Evolutionary conservation across 2,329 filamentous ascomycete genomes (phyloP).

Genomic region (Diaporthe aspalathi): DNA sequence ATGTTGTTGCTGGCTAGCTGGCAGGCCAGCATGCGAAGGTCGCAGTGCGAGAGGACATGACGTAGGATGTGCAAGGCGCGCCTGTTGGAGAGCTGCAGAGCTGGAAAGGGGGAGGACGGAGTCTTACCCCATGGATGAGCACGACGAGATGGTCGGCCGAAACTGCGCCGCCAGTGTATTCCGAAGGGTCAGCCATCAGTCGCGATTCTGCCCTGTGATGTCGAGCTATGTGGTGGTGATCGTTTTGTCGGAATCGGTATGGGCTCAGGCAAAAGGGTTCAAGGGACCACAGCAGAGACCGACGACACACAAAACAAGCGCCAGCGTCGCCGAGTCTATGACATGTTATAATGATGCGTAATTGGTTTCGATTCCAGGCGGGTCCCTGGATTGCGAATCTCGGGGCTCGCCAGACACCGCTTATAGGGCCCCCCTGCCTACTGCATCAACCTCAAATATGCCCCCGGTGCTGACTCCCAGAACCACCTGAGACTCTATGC

Average conservation of each 20-base stretch:
- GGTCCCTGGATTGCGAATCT: constrained; percentile 21
- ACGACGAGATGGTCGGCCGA: constrained; percentile 79
- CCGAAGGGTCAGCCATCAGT: constrained; percentile 49
- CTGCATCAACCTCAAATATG: neutral
- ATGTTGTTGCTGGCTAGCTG: neutral
- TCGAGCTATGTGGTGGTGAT: neutral
- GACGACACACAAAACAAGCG: constrained; percentile 45
- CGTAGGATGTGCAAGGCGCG: constrained; percentile 32
- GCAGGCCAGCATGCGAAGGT: neutral
- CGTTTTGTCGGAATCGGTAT: constrained; percentile 28
- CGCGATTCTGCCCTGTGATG: constrained; percentile 32
- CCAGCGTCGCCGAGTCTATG: constrained; percentile 39
- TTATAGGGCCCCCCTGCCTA: constrained; percentile 12
- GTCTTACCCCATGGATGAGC: constrained; percentile 78
- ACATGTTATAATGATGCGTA: constrained; percentile 27
- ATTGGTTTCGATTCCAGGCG: constrained; percentile 13
- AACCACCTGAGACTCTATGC: neutral
- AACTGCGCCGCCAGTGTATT: constrained; percentile 62
- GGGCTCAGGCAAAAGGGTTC: constrained; percentile 50
- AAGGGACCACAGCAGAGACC: constrained; percentile 44
- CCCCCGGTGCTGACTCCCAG: neutral
- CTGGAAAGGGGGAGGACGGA: neutral
- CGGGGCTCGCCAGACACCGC: constrained; percentile 32
- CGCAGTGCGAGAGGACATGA: constrained; percentile 7
- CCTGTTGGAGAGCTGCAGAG: neutral